Evolutionary conservation across 2,329 filamentous ascomycete species (phyloP).

Genomic region (Monilinia vaccinii-corymbosi): DNA sequence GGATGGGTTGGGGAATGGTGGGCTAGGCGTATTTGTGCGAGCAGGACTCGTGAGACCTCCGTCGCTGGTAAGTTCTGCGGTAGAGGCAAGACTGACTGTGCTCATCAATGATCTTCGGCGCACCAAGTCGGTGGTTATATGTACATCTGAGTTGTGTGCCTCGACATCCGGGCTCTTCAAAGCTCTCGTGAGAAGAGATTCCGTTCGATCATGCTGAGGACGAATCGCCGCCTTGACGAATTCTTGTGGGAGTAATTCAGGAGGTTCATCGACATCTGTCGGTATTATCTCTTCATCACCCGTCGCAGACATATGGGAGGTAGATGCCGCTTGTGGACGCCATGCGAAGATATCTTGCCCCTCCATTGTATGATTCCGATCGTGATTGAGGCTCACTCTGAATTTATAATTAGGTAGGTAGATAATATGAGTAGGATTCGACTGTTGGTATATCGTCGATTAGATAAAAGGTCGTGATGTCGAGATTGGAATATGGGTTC

Average conservation of each 20-base stretch:
- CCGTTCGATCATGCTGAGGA: constrained; percentile 47
- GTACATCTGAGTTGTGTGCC: constrained; percentile 30
- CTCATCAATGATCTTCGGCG: constrained; percentile 55
- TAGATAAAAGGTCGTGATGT: neutral
- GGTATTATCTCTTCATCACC: constrained; percentile 52
- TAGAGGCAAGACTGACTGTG: constrained; percentile 69
- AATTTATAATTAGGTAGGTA: constrained; percentile 8
- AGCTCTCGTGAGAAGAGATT: constrained; percentile 82
- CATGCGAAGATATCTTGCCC: constrained; percentile 34
- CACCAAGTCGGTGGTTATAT: constrained; percentile 32
- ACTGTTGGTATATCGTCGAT: neutral
- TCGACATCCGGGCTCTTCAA: constrained; percentile 60
- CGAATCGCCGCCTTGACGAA: constrained; percentile 33
- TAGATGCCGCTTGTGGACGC: constrained; percentile 33
- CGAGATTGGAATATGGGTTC: neutral
- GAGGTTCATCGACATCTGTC: constrained; percentile 81
- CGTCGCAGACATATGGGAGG: constrained; percentile 25
- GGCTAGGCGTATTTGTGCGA: constrained; percentile 80
- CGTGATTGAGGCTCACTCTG: constrained; percentile 14
- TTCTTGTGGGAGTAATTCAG: constrained; percentile 42
- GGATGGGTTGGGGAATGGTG: constrained; percentile 56
- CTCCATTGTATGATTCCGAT: constrained; percentile 20
- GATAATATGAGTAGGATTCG: constrained; percentile 5
- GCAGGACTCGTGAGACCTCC: constrained; percentile 84
- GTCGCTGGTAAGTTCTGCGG: constrained; percentile 89